These are phyloP conservation scores for Tricholoma matsutake DNA, from an alignment of 768 basidiomycete species.

Conservation along the genomic window DNA sequence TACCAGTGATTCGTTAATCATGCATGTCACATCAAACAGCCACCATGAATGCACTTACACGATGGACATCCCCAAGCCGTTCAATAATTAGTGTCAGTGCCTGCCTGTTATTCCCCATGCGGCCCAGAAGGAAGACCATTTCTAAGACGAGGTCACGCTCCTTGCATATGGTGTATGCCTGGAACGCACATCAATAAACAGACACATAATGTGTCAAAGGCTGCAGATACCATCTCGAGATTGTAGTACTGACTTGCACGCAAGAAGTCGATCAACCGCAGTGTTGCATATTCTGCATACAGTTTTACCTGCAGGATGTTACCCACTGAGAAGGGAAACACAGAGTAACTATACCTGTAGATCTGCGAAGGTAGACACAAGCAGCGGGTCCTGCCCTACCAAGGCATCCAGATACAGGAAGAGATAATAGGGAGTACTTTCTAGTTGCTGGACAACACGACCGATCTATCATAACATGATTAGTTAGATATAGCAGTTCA, in stretches of 20 bases:
- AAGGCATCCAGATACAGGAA: conserved; percentile 93
- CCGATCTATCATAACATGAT: conserved; percentile 53
- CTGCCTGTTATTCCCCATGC: conserved; percentile 97
- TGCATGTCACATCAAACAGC: not conserved
- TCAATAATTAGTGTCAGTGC: conserved; percentile 95
- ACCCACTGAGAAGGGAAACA: not conserved
- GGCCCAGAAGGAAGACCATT: conserved; percentile 95
- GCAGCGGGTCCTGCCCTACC: conserved; percentile 71
- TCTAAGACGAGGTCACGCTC: conserved; percentile 86
- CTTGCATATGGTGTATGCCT: conserved; percentile 88
- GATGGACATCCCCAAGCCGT: conserved; percentile 85
- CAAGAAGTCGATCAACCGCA: conserved; percentile 84
- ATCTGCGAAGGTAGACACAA: conserved; percentile 81
- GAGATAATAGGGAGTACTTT: conserved; percentile 71
- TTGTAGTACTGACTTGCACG: conserved; percentile 90
- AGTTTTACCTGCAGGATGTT: conserved; percentile 62
- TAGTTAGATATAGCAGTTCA: not conserved
- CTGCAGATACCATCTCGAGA: conserved; percentile 63
- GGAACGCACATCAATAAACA: not conserved
- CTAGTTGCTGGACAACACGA: conserved; percentile 85
- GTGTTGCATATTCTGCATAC: conserved; percentile 83
- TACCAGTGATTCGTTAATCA: too few relatives aligned
- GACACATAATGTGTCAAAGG: not conserved
- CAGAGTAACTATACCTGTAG: conserved; percentile 49
- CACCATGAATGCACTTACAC: conserved; percentile 46